Base-by-base conservation (phyloP, 225 moss, liverwort and hornwort genomes). In the Takakia lepidozioides region DNA sequence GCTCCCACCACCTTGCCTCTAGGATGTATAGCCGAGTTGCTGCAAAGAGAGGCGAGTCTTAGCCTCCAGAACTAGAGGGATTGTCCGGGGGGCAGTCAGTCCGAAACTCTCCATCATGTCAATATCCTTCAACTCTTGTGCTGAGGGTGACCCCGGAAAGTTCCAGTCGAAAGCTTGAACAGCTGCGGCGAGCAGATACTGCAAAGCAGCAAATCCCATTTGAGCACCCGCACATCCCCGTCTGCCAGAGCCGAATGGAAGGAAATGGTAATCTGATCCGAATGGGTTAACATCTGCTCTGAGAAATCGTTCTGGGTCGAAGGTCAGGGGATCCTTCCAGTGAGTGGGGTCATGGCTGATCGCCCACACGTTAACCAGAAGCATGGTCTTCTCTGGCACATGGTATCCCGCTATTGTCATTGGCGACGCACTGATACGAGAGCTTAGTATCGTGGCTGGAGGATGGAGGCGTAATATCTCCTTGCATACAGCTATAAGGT, bases 381-480 rank as follows among this genome's bases (percentile, higher is more conserved):
- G 62, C 48, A 2, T 59, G 0, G 79, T 55, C 2, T 64, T 60
- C 3, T 49, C 26, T 1, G 54, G 21, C 44, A 74, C 41, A 38
- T 66, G 43, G 38, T 58, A 69, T 11, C 66, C 66, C 44, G 61
- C 56, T 0, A 65, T 58, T 35, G 59, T 52, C 60, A 46, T 41
- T 2, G 55, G 22, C 10, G 48, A 27, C 38, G 60, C 51, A 56
- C 55, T 58, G 16, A 58, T 18, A 58, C 65, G 76, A 5, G 52
- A 62, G 10, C 54, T 34, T 0, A 62, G 58, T n/a, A 76, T 54
- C 0, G 71, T 63, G 1, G 58, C 63, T 0, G 63, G 60, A 0
- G 67, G 72, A 41, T 76, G 72, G 2, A 72, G 3, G 0, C 76
- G 63, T 0, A 76, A 63, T 0, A 56, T 53, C 10, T 76, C 76